These are phyloP conservation scores for Trametes sanguinea DNA, from an alignment of 768 basidiomycete genomes.

Conservation along the genomic window DNA sequence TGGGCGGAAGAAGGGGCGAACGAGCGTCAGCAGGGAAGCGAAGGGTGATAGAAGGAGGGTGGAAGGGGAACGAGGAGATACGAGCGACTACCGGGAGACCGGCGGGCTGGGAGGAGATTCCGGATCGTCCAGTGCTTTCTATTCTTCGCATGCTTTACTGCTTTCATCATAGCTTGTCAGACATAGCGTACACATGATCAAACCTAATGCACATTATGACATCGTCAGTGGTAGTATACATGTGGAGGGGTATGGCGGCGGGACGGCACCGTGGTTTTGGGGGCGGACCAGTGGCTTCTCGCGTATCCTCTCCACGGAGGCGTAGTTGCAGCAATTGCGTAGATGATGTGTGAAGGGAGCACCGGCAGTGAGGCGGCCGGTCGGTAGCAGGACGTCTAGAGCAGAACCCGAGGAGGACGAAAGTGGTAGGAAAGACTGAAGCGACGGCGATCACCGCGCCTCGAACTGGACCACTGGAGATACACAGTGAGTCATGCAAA, in stretches of 20 bases:
- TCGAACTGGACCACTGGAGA: slow-evolving; percentile 79
- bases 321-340: neutral
- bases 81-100: neutral
- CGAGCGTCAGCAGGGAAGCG: too few relatives aligned
- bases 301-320: neutral
- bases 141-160: slow-evolving; percentile 13
- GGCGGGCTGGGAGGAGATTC: neutral
- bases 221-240: slow-evolving; percentile 17
- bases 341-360: neutral
- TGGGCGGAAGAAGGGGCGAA: neutral
- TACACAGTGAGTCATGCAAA: slow-evolving; percentile 8
- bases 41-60: neutral
- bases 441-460: slow-evolving; percentile 54
- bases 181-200: slow-evolving; percentile 17
- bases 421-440: slow-evolving; percentile 4
- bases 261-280: slow-evolving; percentile 13
- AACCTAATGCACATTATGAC: slow-evolving; percentile 22
- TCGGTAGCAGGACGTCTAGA: neutral
- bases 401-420: slow-evolving; percentile 3
- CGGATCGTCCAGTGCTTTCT: slow-evolving; percentile 6
- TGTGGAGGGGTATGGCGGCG: slow-evolving; percentile 4
- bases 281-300: neutral
- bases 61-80: neutral
- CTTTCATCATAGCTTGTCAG: slow-evolving; percentile 18
- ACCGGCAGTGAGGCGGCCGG: neutral